Evolutionary conservation across 352 stramenopile species (phyloP), one percentile per base, ranked within the genome.

Genomic region (Pythium oligandrum): DNA sequence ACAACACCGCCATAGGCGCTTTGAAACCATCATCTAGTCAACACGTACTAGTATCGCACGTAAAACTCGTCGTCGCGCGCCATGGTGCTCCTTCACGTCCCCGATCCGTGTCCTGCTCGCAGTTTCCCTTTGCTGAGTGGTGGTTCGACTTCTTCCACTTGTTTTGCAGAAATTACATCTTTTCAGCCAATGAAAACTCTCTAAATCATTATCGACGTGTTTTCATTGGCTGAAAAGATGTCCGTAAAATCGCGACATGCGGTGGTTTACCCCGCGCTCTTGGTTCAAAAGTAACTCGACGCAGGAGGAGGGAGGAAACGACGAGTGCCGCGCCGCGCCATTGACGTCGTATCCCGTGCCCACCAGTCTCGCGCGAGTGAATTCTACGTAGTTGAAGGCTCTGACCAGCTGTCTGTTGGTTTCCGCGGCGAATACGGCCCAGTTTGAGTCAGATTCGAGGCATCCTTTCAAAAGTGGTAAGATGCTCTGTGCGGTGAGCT

Each of bases 31-130:
- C 8, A 26, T 9, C 4, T 46, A 51, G 9, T 4, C 9, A 45
- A 55, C 6, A 78, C 79, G 71, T 61, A 94, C 83, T 94, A 94
- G 71, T 94, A 94, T 57, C 83, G 83, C 53, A 94, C 60, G 68
- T 94, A 94, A 66, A 94, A 94, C 48, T 92, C 83, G 66, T 92
- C 76, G 59, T 79, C 59, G 50, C 68, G 61, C 9, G 78, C 59
- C 83, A 93, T 93, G 43, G 11, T 60, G 17, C 34, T 55, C 45
- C 36, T 30, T 49, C 33, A 26, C 35, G 48, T 53, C 17, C 17
- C 17, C 17, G 17, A 26, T 64, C 40, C 45, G 43, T 57, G 55
- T 51, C n/a, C 31, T 63, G 31, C 35, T 46, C 26, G 37, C 4
- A 36, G 40, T 61, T 50, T 48, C 17, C n/a, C 32, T 31, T 57